Evolutionary conservation across 176 grass and related monocot genomes (phyloP), one percentile per base, ranked within the genome.

Genomic region (Oryza officinalis): DNA sequence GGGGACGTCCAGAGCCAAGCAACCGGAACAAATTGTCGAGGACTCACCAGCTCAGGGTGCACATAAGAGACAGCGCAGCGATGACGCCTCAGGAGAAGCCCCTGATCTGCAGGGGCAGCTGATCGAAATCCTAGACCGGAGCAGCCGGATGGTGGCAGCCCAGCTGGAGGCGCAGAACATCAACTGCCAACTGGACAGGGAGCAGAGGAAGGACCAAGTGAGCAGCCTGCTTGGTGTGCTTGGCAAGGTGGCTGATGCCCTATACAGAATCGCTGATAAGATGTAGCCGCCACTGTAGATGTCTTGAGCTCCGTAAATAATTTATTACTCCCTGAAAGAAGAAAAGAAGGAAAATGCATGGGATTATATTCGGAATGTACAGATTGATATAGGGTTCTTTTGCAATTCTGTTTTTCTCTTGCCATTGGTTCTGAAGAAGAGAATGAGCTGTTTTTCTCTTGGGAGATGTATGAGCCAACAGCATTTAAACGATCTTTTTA

Each of bases 231-330:
- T 99, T 41, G 84, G 83, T 85, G 87, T 94, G 63, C 87, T 99
- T 68, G 85, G 88, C 72, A 96, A 90, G 80, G 87, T 99, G 59
- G 93, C 96, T 80, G 96, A 99, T 88, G 91, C 89, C n/a, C 93
- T 96, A 27, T 78, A 87, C 82, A 99, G 81, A 89, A 99, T 99
- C 76, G 93, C 96, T 80, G 97, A 99, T 68, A 96, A 96, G 83
- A 74, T 99, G 68, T 99, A 99, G 87, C 23, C 23, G 4, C 80
- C 64, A 13, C 26, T 87, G 40, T 67, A 63, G 31, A 69, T 41
- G 33, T 75, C 74, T 54, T 69, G 69, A 79, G 68, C 49, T 65
- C 71, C 63, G 88, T 74, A 87, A 87, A 75, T 84, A 83, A 86
- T 65, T 38, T 2, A 38, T 37, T 37, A 37, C 47, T 61, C 80